Conservation (phyloP, 768 basidiomycete species). For the Lactarius deliciosus region DNA sequence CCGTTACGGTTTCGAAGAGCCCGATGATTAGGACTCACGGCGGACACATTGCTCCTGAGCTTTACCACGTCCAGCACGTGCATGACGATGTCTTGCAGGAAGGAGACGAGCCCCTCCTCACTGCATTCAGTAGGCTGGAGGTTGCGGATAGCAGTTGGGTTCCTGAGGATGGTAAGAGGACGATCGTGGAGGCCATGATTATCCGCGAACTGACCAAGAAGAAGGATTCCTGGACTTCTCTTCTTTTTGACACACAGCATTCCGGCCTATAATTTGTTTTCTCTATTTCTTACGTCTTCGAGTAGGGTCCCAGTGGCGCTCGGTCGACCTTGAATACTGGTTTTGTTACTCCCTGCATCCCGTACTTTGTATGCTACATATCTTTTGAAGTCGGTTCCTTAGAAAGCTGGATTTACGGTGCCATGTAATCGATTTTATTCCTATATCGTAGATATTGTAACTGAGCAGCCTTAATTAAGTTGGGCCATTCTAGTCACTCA, state of each 20-base stretch:
- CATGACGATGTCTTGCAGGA: not conserved
- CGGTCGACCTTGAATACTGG: too few relatives aligned
- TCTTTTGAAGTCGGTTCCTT: not conserved
- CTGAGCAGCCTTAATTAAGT: too few relatives aligned
- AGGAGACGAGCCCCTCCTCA: conserved; percentile 8
- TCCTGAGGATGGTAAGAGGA: conserved; percentile 41
- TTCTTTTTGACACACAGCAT: conserved; percentile 42
- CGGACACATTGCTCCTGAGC: too few relatives aligned
- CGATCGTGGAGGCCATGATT: conserved; percentile 80
- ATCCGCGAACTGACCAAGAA: conserved; percentile 70
- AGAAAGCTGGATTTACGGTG: not conserved
- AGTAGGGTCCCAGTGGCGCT: not conserved
- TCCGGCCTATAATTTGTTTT: not conserved
- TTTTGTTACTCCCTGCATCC: not conserved
- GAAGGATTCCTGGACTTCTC: conserved; percentile 78
- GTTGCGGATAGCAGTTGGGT: conserved; percentile 18
- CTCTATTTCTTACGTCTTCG: not conserved
- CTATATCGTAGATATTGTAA: not conserved
- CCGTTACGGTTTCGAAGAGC: conserved; percentile 1
- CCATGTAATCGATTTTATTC: not conserved
- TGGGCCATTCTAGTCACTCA: too few relatives aligned
- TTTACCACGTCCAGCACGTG: too few relatives aligned
- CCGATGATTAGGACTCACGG: not conserved
- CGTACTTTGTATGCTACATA: not conserved
- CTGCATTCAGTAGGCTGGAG: conserved; percentile 33